phyloP scores from a whole-genome alignment of 805 yeast species.

The Lachancea quebecensis region DNA sequence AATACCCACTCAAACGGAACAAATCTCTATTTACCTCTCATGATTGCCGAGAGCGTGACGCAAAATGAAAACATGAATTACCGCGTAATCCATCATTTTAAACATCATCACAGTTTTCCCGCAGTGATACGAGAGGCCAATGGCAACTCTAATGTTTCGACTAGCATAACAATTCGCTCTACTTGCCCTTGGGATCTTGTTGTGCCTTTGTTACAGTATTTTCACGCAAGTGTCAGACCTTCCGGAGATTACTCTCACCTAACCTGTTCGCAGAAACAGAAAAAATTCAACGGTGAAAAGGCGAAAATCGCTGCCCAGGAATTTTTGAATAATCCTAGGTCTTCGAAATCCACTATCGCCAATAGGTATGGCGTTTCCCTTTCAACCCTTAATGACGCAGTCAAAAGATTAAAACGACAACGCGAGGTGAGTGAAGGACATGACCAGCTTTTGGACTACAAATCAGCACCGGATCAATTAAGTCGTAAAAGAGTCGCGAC shows the following conservation, averaged over 20 bases:
- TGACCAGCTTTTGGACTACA: conserved; percentile 3
- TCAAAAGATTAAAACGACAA: conserved; percentile 5
- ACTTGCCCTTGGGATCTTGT: conserved; percentile 1
- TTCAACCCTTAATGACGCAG: conserved; percentile 6
- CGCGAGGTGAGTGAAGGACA: conserved; percentile 4
- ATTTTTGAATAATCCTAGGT: not conserved
- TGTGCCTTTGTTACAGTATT: conserved; percentile 3
- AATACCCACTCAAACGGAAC: conserved; percentile 7
- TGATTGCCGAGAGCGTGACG: conserved; percentile 2
- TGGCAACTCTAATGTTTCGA: not conserved
- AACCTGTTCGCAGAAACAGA: conserved; percentile 3
- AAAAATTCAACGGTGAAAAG: conserved; percentile 8
- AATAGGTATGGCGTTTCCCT: conserved; percentile 5
- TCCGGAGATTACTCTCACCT: conserved; percentile 8
- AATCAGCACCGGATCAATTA: conserved; percentile 1
- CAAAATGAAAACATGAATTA: not conserved
- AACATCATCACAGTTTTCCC: conserved; percentile 6
- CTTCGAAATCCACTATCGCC: conserved; percentile 5
- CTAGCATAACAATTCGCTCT: not conserved
- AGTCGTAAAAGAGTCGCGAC: conserved; percentile 8
- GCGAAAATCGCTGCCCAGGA: conserved; percentile 7
- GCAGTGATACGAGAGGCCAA: not conserved
- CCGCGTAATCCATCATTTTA: conserved; percentile 2
- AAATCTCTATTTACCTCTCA: conserved; percentile 5
- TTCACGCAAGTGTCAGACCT: conserved; percentile 5